Conservation (phyloP, 2,329 filamentous ascomycete species). For the Drechslerella coelobrocha region DNA sequence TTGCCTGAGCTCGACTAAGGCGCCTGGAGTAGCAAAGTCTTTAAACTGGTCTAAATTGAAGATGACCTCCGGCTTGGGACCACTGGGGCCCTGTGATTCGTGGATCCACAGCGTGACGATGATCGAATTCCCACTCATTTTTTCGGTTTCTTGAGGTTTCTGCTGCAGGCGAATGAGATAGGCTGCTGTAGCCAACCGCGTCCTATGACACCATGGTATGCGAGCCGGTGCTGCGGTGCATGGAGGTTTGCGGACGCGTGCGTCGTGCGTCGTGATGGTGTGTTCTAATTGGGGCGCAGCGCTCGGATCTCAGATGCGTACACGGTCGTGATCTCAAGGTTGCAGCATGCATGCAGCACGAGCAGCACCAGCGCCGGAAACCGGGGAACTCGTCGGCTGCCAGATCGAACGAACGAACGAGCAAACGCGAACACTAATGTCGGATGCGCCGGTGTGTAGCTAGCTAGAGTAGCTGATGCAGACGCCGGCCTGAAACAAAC, state of each 20-base stretch:
- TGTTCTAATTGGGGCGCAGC: neutral
- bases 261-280: neutral
- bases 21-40: slow-evolving; percentile 31
- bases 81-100: slow-evolving; percentile 22
- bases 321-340: neutral
- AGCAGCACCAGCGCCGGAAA: neutral
- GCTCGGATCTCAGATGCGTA: neutral
- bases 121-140: slow-evolving; percentile 31
- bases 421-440: neutral
- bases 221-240: neutral
- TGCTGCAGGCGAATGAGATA: slow-evolving; percentile 20
- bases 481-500: too few relatives aligned
- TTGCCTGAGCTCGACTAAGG: slow-evolving; percentile 33
- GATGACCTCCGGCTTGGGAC: slow-evolving; percentile 44
- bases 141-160: slow-evolving; percentile 16
- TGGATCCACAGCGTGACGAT: slow-evolving; percentile 44
- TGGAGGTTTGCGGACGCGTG: neutral
- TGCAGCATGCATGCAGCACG: neutral
- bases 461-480: too few relatives aligned
- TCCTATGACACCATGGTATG: slow-evolving; percentile 34
- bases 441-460: too few relatives aligned
- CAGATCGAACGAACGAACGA: neutral
- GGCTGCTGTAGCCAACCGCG: slow-evolving; percentile 31
- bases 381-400: neutral
- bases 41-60: slow-evolving; percentile 37